Evolutionary conservation across 192 early-diverging fungal genomes (phyloP).

Genomic region (Blastocladiella britannica): DNA sequence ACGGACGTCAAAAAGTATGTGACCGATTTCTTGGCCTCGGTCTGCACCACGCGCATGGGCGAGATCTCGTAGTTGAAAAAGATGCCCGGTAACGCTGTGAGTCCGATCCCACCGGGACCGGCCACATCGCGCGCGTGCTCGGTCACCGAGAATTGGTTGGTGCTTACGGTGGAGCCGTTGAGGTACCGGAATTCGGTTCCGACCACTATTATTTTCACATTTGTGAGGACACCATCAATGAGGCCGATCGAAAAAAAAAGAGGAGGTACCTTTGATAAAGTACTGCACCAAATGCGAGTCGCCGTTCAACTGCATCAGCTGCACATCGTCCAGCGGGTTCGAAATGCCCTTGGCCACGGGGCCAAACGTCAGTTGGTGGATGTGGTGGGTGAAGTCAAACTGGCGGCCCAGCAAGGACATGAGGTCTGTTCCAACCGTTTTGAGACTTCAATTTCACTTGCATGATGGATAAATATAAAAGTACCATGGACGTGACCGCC

Average conservation of each 20-base stretch:
- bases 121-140: conserved; percentile 50
- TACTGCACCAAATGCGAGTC: background rate
- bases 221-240: too few species aligned
- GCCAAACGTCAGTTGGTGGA: conserved; percentile 70
- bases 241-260: too few species aligned
- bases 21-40: conserved; percentile 59
- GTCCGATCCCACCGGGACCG: conserved; percentile 3
- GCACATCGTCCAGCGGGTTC: conserved; percentile 40
- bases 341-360: conserved; percentile 17
- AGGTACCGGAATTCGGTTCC: conserved; percentile 55
- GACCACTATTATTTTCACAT: too few species aligned
- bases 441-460: background rate
- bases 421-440: background rate
- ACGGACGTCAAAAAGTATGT: conserved; percentile 71
- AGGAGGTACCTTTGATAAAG: too few species aligned
- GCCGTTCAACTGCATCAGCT: too few species aligned
- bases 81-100: conserved; percentile 33
- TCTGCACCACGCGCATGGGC: conserved; percentile 80
- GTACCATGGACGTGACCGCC: conserved; percentile 1
- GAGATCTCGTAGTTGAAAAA: conserved; percentile 92
- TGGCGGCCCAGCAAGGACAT: conserved; percentile 13
- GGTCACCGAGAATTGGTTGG: conserved; percentile 90
- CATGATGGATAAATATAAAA: background rate
- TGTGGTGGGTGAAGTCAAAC: conserved; percentile 62
- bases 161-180: conserved; percentile 43